Evolutionary conservation across 192 early-diverging fungal species (phyloP).

Genomic region (Podila horticola): DNA sequence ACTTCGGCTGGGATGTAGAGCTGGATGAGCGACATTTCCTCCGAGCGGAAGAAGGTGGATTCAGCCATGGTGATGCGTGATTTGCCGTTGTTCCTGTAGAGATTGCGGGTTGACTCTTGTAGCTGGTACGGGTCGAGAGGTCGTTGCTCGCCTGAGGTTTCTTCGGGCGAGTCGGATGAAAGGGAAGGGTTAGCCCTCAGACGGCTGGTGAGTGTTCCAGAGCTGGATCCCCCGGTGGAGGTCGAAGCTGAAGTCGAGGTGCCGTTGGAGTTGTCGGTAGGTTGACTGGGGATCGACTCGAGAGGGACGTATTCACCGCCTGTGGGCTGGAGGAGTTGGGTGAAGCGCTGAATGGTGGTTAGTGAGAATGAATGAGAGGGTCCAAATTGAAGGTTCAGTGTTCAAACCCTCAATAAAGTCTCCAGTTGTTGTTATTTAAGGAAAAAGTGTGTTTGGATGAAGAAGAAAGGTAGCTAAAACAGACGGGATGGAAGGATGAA

Average conservation of each 20-base stretch:
- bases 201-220: slow-evolving; percentile 7
- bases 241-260: background rate
- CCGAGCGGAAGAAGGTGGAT: slow-evolving; percentile 85
- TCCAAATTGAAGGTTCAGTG: background rate
- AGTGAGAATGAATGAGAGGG: background rate
- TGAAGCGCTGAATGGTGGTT: slow-evolving; percentile 43
- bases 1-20: slow-evolving; percentile 97
- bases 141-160: slow-evolving; percentile 2
- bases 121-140: slow-evolving; percentile 21
- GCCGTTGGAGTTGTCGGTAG: background rate
- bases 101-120: slow-evolving; percentile 20
- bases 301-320: slow-evolving; percentile 46
- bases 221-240: background rate
- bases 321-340: slow-evolving; percentile 22
- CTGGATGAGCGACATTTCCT: slow-evolving; percentile 95
- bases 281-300: slow-evolving; percentile 29
- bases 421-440: no score
- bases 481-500: no score
- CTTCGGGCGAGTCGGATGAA: slow-evolving; percentile 7
- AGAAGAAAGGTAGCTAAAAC: no score
- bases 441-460: no score
- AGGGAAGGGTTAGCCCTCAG: slow-evolving; percentile 1
- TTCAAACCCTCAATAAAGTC: no score
- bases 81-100: slow-evolving; percentile 11
- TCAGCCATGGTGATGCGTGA: slow-evolving; percentile 47